Base-by-base conservation (phyloP, 225 moss, liverwort and hornwort species). In the Anthoceros angustus region DNA sequence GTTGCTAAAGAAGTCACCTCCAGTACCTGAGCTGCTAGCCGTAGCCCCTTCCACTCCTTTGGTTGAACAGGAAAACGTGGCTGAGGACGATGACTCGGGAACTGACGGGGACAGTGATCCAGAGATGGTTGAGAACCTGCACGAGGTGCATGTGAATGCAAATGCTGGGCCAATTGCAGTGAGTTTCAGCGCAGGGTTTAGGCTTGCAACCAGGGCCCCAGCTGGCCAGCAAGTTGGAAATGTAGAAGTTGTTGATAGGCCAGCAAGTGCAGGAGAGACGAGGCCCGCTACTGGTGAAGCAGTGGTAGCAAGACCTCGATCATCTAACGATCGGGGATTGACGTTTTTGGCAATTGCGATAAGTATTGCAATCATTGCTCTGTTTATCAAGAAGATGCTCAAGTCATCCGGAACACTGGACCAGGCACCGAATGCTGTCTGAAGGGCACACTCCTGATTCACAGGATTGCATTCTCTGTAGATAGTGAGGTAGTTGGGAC, bases 371-470 rank as follows among this genome's bases (percentile, higher is more conserved):
- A 92, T 98, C 65, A 73, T 98, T 74, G 98, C 98, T 14, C 67
- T 98, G 70, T 77, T 89, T 70, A 80, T 98, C 76, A 86, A 89
- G 82, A 98, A 89, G 75, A 62, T 85, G 72, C 80, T 89, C 78
- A 78, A 73, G 69, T 83, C 83, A 38, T 2, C 64, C 23, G 64
- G 55, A 55, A 18, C 55, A 55, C 14, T 55, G 55, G n/a, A 9
- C n/a, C 55, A 55, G 23, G 55, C 55, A 20, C 55, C 55, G 8
- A 23, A 18, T 15, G 6, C 18, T 15, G 6, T 23, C 55, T 55
- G 55, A 55, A 32, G 32, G 32, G 32, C 32, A 4, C 4, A 32
- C 32, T 32, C 32, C 4, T 32, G 1, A 1, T 32, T 32, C 32
- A 32, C 32, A 32, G 32, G 32, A 32, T 1, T 32, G 1, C 32